Conservation (phyloP, 169 alveolate genomes). For the Plasmodium fragile region DNA sequence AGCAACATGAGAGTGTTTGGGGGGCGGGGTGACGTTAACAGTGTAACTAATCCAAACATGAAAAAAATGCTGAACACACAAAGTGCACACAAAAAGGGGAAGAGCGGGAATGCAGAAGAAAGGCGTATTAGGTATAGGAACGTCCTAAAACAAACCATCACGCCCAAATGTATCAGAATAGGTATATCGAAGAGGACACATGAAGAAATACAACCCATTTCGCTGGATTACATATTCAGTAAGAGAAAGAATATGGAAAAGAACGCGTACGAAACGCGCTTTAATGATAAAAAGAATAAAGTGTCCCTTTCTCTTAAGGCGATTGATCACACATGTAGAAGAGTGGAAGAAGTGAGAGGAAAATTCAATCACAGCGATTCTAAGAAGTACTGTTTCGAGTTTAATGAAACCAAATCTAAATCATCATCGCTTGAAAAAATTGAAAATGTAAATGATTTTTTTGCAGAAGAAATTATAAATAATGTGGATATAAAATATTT, state of each 20-base stretch:
- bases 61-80: neutral
- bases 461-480: slow-evolving; percentile 51
- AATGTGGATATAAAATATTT: slow-evolving; percentile 61
- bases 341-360: slow-evolving; percentile 51
- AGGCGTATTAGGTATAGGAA: neutral
- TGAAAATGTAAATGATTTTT: slow-evolving; percentile 36
- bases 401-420: slow-evolving; percentile 16
- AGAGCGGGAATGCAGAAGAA: neutral
- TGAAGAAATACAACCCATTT: slow-evolving; percentile 74
- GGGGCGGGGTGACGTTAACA: neutral
- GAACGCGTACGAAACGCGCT: slow-evolving; percentile 33
- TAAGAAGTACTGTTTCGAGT: slow-evolving; percentile 39
- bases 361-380: slow-evolving; percentile 19
- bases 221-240: slow-evolving; percentile 74
- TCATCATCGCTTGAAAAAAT: slow-evolving; percentile 14
- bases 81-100: neutral
- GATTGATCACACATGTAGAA: slow-evolving; percentile 19
- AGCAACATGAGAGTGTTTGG: neutral
- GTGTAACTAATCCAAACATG: neutral
- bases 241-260: slow-evolving; percentile 45
- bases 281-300: slow-evolving; percentile 35
- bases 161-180: slow-evolving; percentile 70
- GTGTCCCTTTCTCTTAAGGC: slow-evolving; percentile 24
- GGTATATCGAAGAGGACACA: slow-evolving; percentile 64
- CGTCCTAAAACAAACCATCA: slow-evolving; percentile 32